Percentiles rank a stretch among this genome's conserved stretches.
phyloP scores from a whole-genome alignment of 164 flowering plant species.

The Macadamia tetraphylla region DNA sequence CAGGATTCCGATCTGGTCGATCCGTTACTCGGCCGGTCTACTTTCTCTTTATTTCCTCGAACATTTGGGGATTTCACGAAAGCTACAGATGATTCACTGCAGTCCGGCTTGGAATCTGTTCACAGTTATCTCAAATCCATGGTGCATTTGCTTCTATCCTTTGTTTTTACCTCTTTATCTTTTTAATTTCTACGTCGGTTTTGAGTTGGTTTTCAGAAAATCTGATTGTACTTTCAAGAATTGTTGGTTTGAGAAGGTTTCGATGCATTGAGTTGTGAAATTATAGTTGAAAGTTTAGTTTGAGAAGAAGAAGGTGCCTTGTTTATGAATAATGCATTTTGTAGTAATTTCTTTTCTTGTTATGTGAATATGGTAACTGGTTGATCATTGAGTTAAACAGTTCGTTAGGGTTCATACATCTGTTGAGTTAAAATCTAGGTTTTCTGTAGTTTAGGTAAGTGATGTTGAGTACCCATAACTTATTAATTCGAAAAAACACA shows the following conservation, averaged over 20 bases:
- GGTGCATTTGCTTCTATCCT: constrained; percentile 20
- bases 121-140: constrained; percentile 32
- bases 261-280: no score
- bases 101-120: constrained; percentile 26
- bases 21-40: constrained; percentile 29
- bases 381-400: neutral
- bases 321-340: neutral
- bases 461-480: no score
- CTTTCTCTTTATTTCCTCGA: constrained; percentile 36
- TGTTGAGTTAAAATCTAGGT: neutral
- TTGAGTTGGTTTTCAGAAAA: neutral
- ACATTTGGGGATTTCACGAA: constrained; percentile 23
- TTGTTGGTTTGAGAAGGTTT: neutral
- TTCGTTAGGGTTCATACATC: neutral
- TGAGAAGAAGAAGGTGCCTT: neutral
- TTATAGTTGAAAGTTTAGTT: neutral
- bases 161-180: neutral
- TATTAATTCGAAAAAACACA: no score
- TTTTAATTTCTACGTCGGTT: neutral
- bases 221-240: neutral
- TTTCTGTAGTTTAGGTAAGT: neutral
- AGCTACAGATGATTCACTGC: constrained; percentile 8
- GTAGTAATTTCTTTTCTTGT: neutral
- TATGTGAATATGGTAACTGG: neutral
- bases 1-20: constrained; percentile 23